Evolutionary conservation across 257 asterid genomes (phyloP).

Genomic region (Nicotiana otophora): DNA sequence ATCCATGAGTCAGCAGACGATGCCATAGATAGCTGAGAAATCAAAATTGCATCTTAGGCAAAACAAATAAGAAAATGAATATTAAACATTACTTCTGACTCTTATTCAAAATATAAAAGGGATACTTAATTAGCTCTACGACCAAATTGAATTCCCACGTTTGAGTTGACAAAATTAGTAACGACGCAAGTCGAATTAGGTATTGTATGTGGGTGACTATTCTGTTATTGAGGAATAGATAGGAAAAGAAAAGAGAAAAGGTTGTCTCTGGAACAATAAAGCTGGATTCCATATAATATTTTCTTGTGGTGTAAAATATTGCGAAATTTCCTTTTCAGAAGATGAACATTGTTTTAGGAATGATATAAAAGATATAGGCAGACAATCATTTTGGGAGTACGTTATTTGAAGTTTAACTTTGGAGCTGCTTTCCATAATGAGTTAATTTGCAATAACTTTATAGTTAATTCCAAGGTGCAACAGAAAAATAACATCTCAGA

Average conservation of each 20-base stretch:
- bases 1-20: constrained; percentile 22
- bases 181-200: background rate
- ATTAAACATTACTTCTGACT: background rate
- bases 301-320: background rate
- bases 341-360: background rate
- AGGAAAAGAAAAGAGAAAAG: background rate
- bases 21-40: constrained; percentile 15
- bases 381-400: background rate
- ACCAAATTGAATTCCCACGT: background rate
- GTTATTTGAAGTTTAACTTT: background rate
- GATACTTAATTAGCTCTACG: background rate
- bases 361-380: background rate
- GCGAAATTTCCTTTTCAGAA: too few relatives aligned
- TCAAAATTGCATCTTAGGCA: background rate
- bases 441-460: background rate
- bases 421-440: background rate
- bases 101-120: background rate
- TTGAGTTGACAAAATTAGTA: background rate
- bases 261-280: background rate
- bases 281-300: background rate
- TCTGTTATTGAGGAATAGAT: background rate
- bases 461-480: background rate
- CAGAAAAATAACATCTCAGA: background rate
- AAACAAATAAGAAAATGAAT: background rate
- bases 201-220: background rate